A percentile compares a stretch with the other conserved stretches of the same genome.
Evolutionary conservation across 208 protist species (phyloP).

Genomic region (Trypanosoma boissoni): DNA sequence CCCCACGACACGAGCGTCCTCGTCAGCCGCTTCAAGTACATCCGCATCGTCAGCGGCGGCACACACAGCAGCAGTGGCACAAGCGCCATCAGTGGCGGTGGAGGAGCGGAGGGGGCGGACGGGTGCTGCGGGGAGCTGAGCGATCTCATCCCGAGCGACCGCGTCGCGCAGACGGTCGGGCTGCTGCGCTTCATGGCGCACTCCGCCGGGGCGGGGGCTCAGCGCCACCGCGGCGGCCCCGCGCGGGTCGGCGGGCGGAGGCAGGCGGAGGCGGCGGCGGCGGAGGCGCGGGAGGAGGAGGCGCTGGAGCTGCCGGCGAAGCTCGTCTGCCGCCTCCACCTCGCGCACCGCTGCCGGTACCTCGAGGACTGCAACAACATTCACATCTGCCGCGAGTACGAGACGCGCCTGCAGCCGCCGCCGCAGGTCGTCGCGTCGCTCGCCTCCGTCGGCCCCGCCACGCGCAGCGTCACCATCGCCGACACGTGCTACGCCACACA

Average conservation of each 20-base stretch:
- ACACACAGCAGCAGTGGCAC: slow-evolving; percentile 3
- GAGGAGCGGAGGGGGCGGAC: background rate
- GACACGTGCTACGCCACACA: slow-evolving; percentile 73
- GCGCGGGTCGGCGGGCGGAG: too few relatives aligned
- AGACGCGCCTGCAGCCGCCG: slow-evolving; percentile 70
- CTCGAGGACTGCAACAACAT: slow-evolving; percentile 92
- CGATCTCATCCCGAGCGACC: slow-evolving; percentile 66
- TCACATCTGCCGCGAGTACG: slow-evolving; percentile 87
- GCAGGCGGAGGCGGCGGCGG: background rate
- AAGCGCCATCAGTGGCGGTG: background rate
- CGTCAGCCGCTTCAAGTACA: slow-evolving; percentile 57
- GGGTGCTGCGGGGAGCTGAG: background rate
- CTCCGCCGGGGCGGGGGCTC: slow-evolving; percentile 40
- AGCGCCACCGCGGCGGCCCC: too few relatives aligned
- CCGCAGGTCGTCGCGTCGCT: slow-evolving; percentile 58
- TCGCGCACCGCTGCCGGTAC: slow-evolving; percentile 86
- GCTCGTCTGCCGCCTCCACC: slow-evolving; percentile 84
- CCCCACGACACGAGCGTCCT: slow-evolving; percentile 74
- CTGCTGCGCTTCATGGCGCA: slow-evolving; percentile 82
- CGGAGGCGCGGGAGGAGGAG: slow-evolving; percentile 15
- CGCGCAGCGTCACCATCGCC: slow-evolving; percentile 63
- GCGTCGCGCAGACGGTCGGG: slow-evolving; percentile 79
- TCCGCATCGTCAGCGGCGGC: slow-evolving; percentile 51
- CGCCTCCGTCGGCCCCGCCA: slow-evolving; percentile 40
- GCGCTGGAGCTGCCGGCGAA: slow-evolving; percentile 76